Evolutionary conservation across 2,329 filamentous ascomycete genomes (phyloP), one percentile per base, ranked within the genome.

Genomic region (Botrytis galanthina): DNA sequence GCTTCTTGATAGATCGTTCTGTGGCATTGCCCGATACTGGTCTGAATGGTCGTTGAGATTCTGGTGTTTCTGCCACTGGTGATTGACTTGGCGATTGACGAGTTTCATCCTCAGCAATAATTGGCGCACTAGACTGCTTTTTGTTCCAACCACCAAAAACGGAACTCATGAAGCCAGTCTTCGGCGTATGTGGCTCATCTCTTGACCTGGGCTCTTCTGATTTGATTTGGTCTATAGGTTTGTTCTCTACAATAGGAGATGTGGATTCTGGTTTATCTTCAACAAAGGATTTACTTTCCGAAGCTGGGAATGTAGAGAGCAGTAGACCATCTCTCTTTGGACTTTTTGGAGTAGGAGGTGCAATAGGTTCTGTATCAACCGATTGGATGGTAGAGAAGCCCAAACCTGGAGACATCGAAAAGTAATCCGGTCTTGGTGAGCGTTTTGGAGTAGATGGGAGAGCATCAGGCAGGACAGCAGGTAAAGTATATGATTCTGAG

Each of bases 71-170:
- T 76, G 86, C 84, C 70, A 84, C 82, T 22, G 84, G 84, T 54
- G 86, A 86, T 76, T 90, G 87, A 64, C 81, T 83, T 26, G 84
- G 84, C 48, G 87, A 86, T 76, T 90, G 88, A 60, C 86, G 84
- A 4, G 89, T 89, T 75, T 89, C 87, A 78, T 93, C 90, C 79
- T 92, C 90, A 4, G 89, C 88, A 80, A 92, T 90, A 69, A 88
- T 78, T 14, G 85, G 84, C 0, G 67, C 22, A 71, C 29, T 37
- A n/a, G 82, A 81, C 78, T 32, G 81, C 80, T 73, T 82, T 83
- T 76, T 86, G 74, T 83, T 84, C 77, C 85, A 84, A 74, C 84
- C 81, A 74, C 84, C 81, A 79, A 85, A 80, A 67, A 85, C 81
- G 75, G 84, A 81, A 62, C 82, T 82, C 73, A 86, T 81, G 73